These are phyloP conservation scores for Trametes cingulata DNA, from an alignment of 768 basidiomycete species.

Conservation along the genomic window DNA sequence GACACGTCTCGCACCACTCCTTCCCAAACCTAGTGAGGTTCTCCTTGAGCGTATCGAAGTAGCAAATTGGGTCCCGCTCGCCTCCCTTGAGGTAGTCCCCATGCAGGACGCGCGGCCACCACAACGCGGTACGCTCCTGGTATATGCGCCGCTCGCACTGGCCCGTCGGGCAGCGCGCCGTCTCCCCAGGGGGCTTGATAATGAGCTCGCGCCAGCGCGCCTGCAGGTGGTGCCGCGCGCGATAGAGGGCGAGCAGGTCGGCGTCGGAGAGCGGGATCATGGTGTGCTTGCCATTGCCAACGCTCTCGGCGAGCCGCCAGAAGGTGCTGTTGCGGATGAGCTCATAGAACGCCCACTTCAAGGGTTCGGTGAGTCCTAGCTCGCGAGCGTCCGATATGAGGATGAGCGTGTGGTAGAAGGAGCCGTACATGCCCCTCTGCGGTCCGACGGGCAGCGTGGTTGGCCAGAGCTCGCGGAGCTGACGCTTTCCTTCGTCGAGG, in stretches of 20 bases:
- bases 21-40: no score
- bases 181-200: not conserved
- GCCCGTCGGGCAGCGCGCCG: not conserved
- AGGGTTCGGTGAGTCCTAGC: conserved; percentile 31
- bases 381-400: conserved; percentile 34
- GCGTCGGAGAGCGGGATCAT: not conserved
- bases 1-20: no score
- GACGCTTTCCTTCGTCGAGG: conserved; percentile 29
- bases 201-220: not conserved
- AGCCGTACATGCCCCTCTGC: no score
- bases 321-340: conserved; percentile 34
- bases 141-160: no score
- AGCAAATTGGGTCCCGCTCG: no score
- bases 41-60: no score
- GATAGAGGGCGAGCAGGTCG: not conserved
- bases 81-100: not conserved
- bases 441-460: not conserved
- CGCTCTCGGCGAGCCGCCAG: conserved; percentile 21
- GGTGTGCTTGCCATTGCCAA: not conserved
- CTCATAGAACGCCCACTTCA: conserved; percentile 43
- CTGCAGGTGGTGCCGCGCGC: not conserved
- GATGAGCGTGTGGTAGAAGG: conserved; percentile 25
- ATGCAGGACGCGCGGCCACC: not conserved
- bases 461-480: conserved; percentile 35
- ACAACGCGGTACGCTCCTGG: not conserved